Evolutionary conservation across 768 basidiomycete genomes (phyloP), one percentile per base, ranked within the genome.

Genomic region (Suillus subaureus): DNA sequence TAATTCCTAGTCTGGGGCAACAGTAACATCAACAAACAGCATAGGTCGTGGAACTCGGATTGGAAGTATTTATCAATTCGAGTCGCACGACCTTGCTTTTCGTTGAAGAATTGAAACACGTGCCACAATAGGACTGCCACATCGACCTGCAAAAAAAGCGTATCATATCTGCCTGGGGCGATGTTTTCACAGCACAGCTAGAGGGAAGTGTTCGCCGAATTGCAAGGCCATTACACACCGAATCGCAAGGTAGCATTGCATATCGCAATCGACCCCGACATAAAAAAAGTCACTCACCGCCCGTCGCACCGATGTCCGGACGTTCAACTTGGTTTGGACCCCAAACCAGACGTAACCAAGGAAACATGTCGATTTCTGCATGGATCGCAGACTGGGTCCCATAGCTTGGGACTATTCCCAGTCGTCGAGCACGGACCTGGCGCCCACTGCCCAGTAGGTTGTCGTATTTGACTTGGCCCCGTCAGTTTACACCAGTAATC

Each of bases 331-430:
- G 33, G 33, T 55, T 55, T 55, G 54, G 6, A 35, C 21, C 54
- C 54, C 54, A 55, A 55, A 55, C 54, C 54, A 55, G 12, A 55
- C 54, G 54, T 55, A 35, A 35, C 54, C 3, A 55, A 11, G 54
- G 54, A 55, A 33, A 55, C 54, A 55, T 35, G 54, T 52, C 16
- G 26, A 54, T 54, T 54, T 54, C 16, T 54, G 28, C 26, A 4
- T 6, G 6, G 11, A 55, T 33, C 33, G 54, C 31, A 55, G 21
- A n/a, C 54, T 31, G 12, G 31, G 54, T 35, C 31, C 18, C 28
- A 18, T 2, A 52, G 26, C 39, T 7, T 40, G 39, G 51, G 3
- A 28, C 8, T 28, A 13, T 13, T 33, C 21, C 54, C 12, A 16
- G 52, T 54, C 16, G 28, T 28, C 2, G 52, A 54, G 52, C 21